phyloP scores from a whole-genome alignment of 192 early-diverging fungal species.

The Coemansia guatemalensis region DNA sequence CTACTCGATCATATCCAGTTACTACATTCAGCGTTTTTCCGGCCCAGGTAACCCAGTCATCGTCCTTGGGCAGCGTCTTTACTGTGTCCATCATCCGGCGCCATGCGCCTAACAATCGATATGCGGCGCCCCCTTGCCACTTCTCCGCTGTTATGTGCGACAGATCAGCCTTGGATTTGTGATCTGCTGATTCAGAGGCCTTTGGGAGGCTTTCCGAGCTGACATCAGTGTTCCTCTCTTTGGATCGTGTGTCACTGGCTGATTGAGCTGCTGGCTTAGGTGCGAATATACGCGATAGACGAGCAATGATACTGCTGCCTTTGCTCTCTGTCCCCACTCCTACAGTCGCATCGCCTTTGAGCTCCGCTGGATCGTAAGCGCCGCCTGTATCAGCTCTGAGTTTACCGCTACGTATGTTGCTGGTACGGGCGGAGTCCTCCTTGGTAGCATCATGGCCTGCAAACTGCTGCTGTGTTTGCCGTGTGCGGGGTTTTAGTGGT shows the following conservation, averaged over 20 bases:
- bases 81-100: conserved; percentile 10
- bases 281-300: background rate
- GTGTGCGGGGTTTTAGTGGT: conserved; percentile 14
- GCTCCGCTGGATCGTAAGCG: background rate
- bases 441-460: no score
- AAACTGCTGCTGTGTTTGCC: background rate
- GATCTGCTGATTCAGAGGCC: background rate
- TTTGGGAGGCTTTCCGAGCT: no score
- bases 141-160: conserved; percentile 18
- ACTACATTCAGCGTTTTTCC: conserved; percentile 63
- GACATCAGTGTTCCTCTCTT: background rate
- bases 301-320: background rate
- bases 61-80: conserved; percentile 31
- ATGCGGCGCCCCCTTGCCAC: conserved; percentile 14
- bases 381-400: background rate
- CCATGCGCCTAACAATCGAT: conserved; percentile 8
- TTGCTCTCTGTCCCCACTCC: no score
- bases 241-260: background rate
- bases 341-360: background rate
- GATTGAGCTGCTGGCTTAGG: background rate
- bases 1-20: conserved; percentile 70
- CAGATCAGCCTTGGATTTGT: background rate
- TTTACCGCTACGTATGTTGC: no score
- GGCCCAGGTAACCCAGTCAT: conserved; percentile 42
- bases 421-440: no score